A percentile compares a stretch with the other conserved stretches of the same genome.
Evolutionary conservation across 495 filamentous ascomycete species (phyloP).

Genomic region (Amniculicola lignicola): DNA sequence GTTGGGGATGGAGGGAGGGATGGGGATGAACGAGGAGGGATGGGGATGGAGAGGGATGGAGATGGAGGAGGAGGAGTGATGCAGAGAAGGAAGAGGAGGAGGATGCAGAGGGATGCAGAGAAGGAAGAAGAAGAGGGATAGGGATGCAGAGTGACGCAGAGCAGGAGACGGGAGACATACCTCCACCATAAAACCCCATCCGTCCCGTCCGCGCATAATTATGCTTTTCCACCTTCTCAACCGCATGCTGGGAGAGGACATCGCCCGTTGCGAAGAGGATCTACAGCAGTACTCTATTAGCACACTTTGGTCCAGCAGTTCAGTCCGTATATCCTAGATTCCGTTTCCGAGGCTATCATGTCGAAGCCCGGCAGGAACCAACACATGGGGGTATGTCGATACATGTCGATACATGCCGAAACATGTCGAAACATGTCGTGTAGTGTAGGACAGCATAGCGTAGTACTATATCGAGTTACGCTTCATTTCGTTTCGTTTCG

Average conservation of each 20-base stretch:
- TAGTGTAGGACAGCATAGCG: too few relatives aligned
- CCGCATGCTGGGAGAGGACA: conserved; percentile 85
- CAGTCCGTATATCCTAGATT: too few relatives aligned
- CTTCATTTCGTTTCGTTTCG: too few relatives aligned
- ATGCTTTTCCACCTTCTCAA: conserved; percentile 80
- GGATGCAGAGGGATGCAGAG: conserved; percentile 10
- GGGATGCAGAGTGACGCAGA: too few relatives aligned
- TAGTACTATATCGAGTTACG: too few relatives aligned
- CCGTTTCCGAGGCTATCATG: too few relatives aligned
- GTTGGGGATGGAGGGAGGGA: conserved; percentile 7
- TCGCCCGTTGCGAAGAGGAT: conserved; percentile 91
- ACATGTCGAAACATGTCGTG: too few relatives aligned
- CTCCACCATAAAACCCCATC: conserved; percentile 90
- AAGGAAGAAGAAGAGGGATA: background rate
- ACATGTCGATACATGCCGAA: too few relatives aligned
- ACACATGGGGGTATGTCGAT: too few relatives aligned
- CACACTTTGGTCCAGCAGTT: background rate
- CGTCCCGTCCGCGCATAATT: conserved; percentile 76
- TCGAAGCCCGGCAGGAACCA: too few relatives aligned
- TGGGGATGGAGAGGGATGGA: background rate
- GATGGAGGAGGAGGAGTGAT: conserved; percentile 8
- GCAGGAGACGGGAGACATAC: conserved; percentile 57
- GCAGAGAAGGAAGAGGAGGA: background rate
- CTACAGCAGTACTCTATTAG: conserved; percentile 39
- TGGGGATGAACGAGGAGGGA: background rate